These are phyloP conservation scores for Pythium biforme DNA, from an alignment of 352 stramenopile species.

Conservation along the genomic window DNA sequence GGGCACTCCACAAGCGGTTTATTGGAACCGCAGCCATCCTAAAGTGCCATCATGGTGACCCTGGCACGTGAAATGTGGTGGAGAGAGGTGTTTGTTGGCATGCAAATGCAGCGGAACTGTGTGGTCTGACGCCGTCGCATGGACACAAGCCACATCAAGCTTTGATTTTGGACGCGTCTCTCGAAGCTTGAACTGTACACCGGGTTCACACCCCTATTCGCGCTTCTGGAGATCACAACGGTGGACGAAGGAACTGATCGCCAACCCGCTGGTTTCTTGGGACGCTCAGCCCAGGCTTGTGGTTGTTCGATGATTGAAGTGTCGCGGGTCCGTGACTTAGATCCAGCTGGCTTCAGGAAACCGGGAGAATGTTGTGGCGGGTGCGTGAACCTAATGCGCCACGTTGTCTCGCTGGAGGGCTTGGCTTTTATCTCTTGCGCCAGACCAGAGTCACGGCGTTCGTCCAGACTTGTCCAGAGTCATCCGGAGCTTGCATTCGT, in stretches of 20 bases:
- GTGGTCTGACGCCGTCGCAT: neutral
- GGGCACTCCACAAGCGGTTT: neutral
- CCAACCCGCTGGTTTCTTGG: too few relatives aligned
- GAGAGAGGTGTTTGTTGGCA: too few relatives aligned
- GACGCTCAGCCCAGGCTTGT: neutral
- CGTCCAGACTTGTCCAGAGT: neutral
- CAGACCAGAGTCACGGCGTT: neutral
- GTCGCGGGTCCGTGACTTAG: neutral
- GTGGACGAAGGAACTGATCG: neutral
- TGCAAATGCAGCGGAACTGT: neutral
- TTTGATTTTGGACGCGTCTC: neutral
- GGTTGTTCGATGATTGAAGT: neutral
- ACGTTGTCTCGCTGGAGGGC: neutral
- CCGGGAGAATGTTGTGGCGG: neutral
- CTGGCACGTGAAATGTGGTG: neutral
- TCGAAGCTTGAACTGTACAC: constrained; percentile 10
- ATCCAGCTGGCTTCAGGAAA: constrained; percentile 16
- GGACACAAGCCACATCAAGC: neutral
- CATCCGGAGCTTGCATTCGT: neutral
- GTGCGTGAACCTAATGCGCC: neutral
- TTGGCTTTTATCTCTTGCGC: neutral
- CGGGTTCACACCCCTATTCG: constrained; percentile 6
- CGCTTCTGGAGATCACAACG: constrained; percentile 1
- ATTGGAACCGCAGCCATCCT: neutral
- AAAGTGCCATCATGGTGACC: neutral